Evolutionary conservation across 192 early-diverging fungal species (phyloP).

Genomic region (Coemansia guatemalensis): DNA sequence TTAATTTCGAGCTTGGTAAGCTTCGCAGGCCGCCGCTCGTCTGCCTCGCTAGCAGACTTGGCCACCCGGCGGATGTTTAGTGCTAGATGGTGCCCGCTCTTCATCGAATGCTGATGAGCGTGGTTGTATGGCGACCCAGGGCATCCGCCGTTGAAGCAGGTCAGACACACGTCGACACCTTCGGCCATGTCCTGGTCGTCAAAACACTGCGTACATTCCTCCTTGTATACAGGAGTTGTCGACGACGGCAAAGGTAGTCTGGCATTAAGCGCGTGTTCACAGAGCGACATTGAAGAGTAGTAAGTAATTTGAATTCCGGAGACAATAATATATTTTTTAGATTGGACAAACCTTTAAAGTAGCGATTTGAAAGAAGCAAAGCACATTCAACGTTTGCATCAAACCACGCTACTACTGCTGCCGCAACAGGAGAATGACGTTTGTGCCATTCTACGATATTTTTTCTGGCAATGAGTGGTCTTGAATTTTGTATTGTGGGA

Average conservation of each 20-base stretch:
- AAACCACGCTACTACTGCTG: too few species aligned
- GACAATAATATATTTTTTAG: too few species aligned
- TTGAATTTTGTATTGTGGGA: too few species aligned
- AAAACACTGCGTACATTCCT: constrained; percentile 96
- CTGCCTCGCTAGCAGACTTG: constrained; percentile 27
- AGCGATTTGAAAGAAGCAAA: too few species aligned
- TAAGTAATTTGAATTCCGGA: too few species aligned
- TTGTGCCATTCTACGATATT: too few species aligned
- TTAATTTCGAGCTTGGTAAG: constrained; percentile 92
- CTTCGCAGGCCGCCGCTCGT: constrained; percentile 58
- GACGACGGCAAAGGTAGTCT: constrained; percentile 31
- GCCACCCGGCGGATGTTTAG: constrained; percentile 78
- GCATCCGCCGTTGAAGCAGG: constrained; percentile 94
- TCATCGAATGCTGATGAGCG: constrained; percentile 71
- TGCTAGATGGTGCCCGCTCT: constrained; percentile 73
- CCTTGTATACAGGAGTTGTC: constrained; percentile 68
- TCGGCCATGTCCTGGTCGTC: constrained; percentile 68
- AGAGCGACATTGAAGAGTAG: constrained; percentile 19
- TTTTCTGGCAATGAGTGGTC: too few species aligned
- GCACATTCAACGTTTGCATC: too few species aligned
- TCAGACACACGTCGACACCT: constrained; percentile 92
- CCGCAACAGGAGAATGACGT: too few species aligned
- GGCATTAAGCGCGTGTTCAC: constrained; percentile 33
- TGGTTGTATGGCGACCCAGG: constrained; percentile 64
- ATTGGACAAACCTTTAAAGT: too few species aligned